phyloP scores from a whole-genome alignment of 768 basidiomycete genomes.

The Piloderma croceum region DNA sequence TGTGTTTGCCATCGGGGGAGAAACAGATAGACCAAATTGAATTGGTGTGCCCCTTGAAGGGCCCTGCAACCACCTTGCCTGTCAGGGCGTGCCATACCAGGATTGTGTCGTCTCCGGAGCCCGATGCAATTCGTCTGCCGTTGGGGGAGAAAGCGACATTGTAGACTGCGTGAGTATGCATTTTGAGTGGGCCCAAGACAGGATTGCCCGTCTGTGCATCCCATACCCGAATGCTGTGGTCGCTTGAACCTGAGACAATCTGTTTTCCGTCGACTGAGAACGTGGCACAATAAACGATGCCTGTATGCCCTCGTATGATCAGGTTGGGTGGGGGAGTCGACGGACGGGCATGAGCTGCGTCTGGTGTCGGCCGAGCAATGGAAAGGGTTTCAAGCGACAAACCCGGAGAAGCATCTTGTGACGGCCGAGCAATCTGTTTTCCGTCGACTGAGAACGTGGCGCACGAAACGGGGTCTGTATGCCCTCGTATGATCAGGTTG shows the following conservation, averaged over 20 bases:
- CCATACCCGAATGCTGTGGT: constrained; percentile 7
- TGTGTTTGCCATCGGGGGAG: constrained; percentile 19
- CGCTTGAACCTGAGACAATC: constrained; percentile 1
- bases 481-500: constrained; percentile 5
- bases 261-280: constrained; percentile 8
- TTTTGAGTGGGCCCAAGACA: constrained; percentile 4
- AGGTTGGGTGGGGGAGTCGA: too few relatives aligned
- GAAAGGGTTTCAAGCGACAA: too few relatives aligned
- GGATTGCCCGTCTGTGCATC: not conserved
- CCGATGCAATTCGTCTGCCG: too few relatives aligned
- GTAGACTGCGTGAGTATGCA: constrained; percentile 1
- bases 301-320: constrained; percentile 4
- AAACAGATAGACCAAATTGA: constrained; percentile 14
- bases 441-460: constrained; percentile 9
- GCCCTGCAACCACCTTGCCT: too few relatives aligned
- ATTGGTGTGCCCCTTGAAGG: constrained; percentile 15
- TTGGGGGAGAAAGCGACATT: constrained; percentile 10
- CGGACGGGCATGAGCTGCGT: too few relatives aligned
- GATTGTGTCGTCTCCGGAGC: constrained; percentile 9
- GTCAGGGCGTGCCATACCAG: constrained; percentile 11
- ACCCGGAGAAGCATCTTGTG: too few relatives aligned
- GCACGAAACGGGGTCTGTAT: not conserved
- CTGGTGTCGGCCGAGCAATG: too few relatives aligned
- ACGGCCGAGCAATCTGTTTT: too few relatives aligned
- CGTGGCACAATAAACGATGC: constrained; percentile 1